Evolutionary conservation across 2,329 filamentous ascomycete genomes (phyloP), one percentile per base, ranked within the genome.

Genomic region (Exophiala oligosperma): DNA sequence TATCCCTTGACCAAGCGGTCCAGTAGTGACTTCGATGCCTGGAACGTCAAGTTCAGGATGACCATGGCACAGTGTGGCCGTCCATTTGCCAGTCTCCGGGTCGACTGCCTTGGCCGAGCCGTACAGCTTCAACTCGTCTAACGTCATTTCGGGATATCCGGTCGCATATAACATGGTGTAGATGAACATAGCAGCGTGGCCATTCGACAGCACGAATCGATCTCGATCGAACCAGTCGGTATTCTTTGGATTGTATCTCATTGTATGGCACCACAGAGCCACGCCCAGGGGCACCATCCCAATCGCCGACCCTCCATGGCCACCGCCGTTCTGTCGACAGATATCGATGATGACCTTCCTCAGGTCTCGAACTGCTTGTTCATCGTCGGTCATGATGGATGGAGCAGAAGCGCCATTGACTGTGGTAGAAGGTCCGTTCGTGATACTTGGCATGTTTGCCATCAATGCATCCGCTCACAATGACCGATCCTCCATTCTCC

Each of bases 161-260:
- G 68, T 69, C 2, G 72, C 63, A 55, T 73, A 68, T 11, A 71
- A 56, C 58, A 72, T 68, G 2, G 62, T 55, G 54, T 73, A 73
- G 29, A 71, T 70, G 56, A 56, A 50, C 24, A 56, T 46, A 12
- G 35, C 47, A 8, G 38, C 28, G 28, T 56, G 54, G 17, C 73
- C 84, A 63, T 86, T 86, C 26, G 82, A 85, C 11, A 86, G 75
- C 5, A 86, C 80, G 63, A 86, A 86, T n/a, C 83, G 79, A 64
- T 87, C 84, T 46, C 84, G 76, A 68, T 86, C 84, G 74, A 86
- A 86, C 69, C 75, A 86, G 38, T 75, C 66, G 4, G 81, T 79
- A 49, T 79, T 79, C 12, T 72, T 71, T 0, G 84, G 83, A 2
- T 79, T 77, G 32, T 35, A 35, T 35, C 32, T 35, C 32, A 35